Base-by-base conservation (phyloP, 2,329 filamentous ascomycete genomes). In the Colletotrichum tropicicola region DNA sequence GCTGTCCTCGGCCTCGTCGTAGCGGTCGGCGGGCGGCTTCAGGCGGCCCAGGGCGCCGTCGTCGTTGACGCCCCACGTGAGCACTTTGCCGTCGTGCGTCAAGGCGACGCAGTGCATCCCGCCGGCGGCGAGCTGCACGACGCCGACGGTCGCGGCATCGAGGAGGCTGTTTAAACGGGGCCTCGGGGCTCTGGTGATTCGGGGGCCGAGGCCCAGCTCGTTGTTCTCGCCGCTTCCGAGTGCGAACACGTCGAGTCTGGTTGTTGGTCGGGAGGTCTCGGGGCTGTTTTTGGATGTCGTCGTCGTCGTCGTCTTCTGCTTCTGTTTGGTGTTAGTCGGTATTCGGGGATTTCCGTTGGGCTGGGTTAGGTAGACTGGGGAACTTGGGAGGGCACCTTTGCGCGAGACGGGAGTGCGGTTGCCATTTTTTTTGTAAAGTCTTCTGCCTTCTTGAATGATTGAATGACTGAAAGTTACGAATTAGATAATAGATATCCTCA, bases 41-140 rank as follows among this genome's bases (percentile, higher is more conserved):
- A 85, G 81, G 69, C 89, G 81, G 15, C 89, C 88, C 47, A 91
- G 82, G 4, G 89, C 88, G 59, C 86, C 85, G 68, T 89, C 85
- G 69, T 91, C 87, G 72, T 91, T 91, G 68, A 89, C 87, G 49
- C 89, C 89, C 89, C 89, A 91, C 21, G 87, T 89, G 49, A 89
- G 75, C 67, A 91, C 85, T 68, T 84, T 82, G 75, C 88, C 88
- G 73, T 90, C 84, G 68, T 87, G 82, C 35, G 88, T 90, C 58
- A 91, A 75, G 4, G 87, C 88, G 56, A 87, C 78, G 55, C 82
- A 84, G 74, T 91, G 89, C 86, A 90, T 90, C 57, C 87, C 87
- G 43, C 89, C 89, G 39, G 85, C 82, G 54, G 87, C 86, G 55
- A 91, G 73, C 70, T 87, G 84, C 5, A 91, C 87, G n/a, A 90